Percentiles rank a stretch among this genome's conserved stretches.
Evolutionary conservation across 441 rosid genomes (phyloP).

Genomic region (Breynia disticha): DNA sequence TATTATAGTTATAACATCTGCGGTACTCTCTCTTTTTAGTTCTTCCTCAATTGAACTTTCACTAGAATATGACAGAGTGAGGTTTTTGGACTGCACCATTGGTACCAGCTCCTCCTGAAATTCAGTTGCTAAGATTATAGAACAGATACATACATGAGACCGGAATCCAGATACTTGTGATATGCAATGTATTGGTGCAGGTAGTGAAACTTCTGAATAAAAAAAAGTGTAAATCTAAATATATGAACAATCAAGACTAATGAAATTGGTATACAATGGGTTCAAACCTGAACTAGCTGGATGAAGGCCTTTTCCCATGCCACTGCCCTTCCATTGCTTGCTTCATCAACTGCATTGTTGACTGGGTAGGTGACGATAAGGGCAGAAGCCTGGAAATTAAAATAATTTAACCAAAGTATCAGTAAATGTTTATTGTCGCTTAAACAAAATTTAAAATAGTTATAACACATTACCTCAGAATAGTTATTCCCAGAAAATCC

Average conservation of each 20-base stretch:
- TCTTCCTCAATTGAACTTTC: slow-evolving; percentile 98
- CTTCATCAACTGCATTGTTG: slow-evolving; percentile 55
- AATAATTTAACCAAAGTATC: slow-evolving; percentile 13
- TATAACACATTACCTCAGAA: slow-evolving; percentile 66
- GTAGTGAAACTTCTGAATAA: neutral
- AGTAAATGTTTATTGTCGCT: slow-evolving; percentile 6
- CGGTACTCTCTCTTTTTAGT: slow-evolving; percentile 94
- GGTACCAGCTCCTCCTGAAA: slow-evolving; percentile 77
- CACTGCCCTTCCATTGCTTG: slow-evolving; percentile 65
- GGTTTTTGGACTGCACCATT: slow-evolving; percentile 53
- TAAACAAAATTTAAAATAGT: slow-evolving; percentile 14
- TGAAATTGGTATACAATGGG: slow-evolving; percentile 6
- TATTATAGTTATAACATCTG: slow-evolving; percentile 85
- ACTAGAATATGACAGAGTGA: slow-evolving; percentile 83
- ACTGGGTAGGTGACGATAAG: slow-evolving; percentile 90
- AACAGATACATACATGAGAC: neutral
- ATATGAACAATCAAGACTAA: no score
- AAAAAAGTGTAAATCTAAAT: neutral
- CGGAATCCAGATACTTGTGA: no score
- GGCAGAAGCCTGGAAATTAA: slow-evolving; percentile 78
- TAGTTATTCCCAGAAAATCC: slow-evolving; percentile 84
- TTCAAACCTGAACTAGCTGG: slow-evolving; percentile 70
- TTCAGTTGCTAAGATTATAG: slow-evolving; percentile 5
- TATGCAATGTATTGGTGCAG: neutral
- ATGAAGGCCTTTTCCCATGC: slow-evolving; percentile 99